Evolutionary conservation across 495 filamentous ascomycete genomes (phyloP), one percentile per base, ranked within the genome.

Genomic region (Penicillium cinerascens): DNA sequence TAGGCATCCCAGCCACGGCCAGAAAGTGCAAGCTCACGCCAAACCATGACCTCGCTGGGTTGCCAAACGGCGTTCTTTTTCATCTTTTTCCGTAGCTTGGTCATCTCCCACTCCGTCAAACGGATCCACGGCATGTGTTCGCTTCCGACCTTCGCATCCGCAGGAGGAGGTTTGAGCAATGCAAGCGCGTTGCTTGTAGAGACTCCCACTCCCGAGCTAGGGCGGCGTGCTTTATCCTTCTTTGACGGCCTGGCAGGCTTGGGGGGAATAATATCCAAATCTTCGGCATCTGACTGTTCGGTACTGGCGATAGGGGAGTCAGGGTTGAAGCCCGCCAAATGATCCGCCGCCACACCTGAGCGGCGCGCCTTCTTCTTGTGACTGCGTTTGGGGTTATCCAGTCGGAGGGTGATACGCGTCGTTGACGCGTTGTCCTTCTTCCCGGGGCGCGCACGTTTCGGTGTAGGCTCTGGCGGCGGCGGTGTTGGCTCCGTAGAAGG

Each of bases 61-160:
- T 85, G 85, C 93, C 93, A 98, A 6, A 91, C 84, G 0, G 92
- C 88, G 59, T 98, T 98, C 80, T 98, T 98, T 75, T 98, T 98
- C 93, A 98, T 98, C 46, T 89, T 82, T 72, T 97, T 97, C 42
- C 93, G 80, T 13, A 98, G 76, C 44, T 84, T 85, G 3, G 90
- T 92, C 73, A 98, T 90, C 59, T 98, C 93, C 70, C 85, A 97
- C 22, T 86, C 82, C 0, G 91, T 97, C 36, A 98, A 78, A 47
- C 90, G 87, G 54, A 92, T 78, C 93, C 93, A 98, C 0, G 93
- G 93, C 25, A 87, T 75, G 60, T 92, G 83, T 51, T 82, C 73
- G 60, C 87, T 90, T 16, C 93, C 93, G 6, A 73, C 63, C 26
- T 82, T 77, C 15, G 88, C 87, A 66, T 92, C 84, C 26, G 83